Evolutionary conservation across 1,139 yeast genomes (phyloP), one percentile per base, ranked within the genome.

Genomic region (Torulaspora pretoriensis): DNA sequence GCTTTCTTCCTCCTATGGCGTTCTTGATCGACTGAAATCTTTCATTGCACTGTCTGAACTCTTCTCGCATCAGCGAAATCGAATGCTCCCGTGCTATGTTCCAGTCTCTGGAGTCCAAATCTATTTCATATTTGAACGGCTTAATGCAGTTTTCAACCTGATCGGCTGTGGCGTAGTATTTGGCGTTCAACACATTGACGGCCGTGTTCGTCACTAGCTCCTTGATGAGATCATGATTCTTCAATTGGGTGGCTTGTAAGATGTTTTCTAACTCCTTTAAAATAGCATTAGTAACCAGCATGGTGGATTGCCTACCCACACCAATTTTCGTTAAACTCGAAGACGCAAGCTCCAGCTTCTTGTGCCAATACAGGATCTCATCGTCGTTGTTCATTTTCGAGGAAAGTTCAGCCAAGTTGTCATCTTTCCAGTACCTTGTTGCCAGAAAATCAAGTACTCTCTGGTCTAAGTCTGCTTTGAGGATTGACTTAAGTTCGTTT

Each of bases 101-200:
- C 99, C 99, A 94, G 63, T 94, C 98, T 35, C 96, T 75, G 59
- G 89, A 96, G 60, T 92, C 98, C 38, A 92, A 78, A 63, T 94
- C 98, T 50, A 94, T 90, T 63, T 94, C 98, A 65, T 92, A 92
- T 67, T 94, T 94, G 69, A 83, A 92, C 1, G 98, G 98, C 65
- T 94, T 94, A 60, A 94, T 90, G 69, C 97, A 90, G 65, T 92
- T 94, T 61, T 94, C 99, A 12, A 94, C 98, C 64, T 94, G 98
- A 63, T 94, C 98, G 0, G 98, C 95, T 0, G 98, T 92, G 1
- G 96, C 83, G 54, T 83, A 88, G 62, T 78, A 92, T 52, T 92
- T 80, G 30, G 85, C 71, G 50, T 82, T 80, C 50, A 94, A 70
- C 2, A 94, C 96, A 17, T 81, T 72, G 33, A 79, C 76, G 0